Conservation (phyloP, 371 early-diverging fungal genomes). For the Mortierella sp. region DNA sequence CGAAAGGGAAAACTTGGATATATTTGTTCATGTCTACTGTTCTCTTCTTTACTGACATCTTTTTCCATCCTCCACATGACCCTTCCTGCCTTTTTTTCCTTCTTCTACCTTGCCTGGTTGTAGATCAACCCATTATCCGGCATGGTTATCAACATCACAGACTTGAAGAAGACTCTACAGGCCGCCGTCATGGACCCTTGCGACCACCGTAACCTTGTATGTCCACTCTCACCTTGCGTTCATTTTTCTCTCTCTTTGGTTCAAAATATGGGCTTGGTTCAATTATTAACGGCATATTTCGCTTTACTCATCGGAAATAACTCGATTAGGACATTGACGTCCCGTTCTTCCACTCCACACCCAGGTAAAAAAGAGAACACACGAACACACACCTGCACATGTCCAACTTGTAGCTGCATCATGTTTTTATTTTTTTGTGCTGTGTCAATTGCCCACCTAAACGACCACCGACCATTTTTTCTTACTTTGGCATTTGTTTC, state of each 20-base stretch:
- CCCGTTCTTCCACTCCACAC: slow-evolving; percentile 73
- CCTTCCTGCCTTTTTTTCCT: slow-evolving; percentile 1
- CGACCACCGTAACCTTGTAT: slow-evolving; percentile 89
- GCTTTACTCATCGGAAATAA: slow-evolving; percentile 8
- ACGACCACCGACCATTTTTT: neutral
- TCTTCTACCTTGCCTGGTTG: neutral
- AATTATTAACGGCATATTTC: neutral
- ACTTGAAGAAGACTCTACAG: slow-evolving; percentile 84
- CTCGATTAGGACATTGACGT: slow-evolving; percentile 80
- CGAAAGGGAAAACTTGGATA: neutral
- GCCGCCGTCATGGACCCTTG: slow-evolving; percentile 79
- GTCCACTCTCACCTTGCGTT: neutral
- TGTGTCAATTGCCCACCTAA: neutral
- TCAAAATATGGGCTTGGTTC: neutral
- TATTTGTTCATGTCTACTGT: neutral
- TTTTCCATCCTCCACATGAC: neutral
- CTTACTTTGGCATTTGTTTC: neutral
- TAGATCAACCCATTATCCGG: slow-evolving; percentile 81
- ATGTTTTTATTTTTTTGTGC: no score
- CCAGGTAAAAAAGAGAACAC: slow-evolving; percentile 60
- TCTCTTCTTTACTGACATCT: neutral
- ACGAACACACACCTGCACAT: neutral
- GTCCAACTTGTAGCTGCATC: neutral
- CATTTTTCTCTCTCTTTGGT: neutral
- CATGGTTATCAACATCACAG: slow-evolving; percentile 89